These are phyloP conservation scores for Lodderomyces orthopsilosis DNA, from an alignment of 1,139 yeast genomes.

Conservation along the genomic window DNA sequence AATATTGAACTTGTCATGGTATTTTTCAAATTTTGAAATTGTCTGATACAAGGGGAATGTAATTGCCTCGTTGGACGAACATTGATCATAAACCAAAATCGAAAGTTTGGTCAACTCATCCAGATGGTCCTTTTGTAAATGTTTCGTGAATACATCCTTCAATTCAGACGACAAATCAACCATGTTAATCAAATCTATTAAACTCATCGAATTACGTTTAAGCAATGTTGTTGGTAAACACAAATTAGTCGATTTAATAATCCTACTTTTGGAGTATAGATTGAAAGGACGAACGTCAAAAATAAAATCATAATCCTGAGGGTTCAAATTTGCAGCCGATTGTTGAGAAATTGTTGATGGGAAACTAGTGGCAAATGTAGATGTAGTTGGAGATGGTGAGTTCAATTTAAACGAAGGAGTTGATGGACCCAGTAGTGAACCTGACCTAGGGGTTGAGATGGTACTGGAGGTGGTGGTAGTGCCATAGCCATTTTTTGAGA, in stretches of 20 bases:
- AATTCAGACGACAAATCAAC: slow-evolving; percentile 21
- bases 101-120: slow-evolving; percentile 14
- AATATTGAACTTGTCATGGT: slow-evolving; percentile 25
- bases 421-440: slow-evolving; percentile 3
- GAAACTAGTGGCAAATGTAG: slow-evolving; percentile 9
- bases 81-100: slow-evolving; percentile 53
- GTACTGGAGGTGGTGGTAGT: background rate
- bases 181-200: slow-evolving; percentile 30
- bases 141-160: slow-evolving; percentile 4
- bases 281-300: slow-evolving; percentile 41
- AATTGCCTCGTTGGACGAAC: slow-evolving; percentile 25
- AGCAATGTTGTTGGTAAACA: slow-evolving; percentile 44
- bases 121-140: slow-evolving; percentile 3
- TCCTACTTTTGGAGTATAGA: slow-evolving; percentile 27
- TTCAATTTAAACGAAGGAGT: slow-evolving; percentile 1
- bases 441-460: slow-evolving; percentile 2
- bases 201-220: slow-evolving; percentile 33
- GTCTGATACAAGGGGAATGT: slow-evolving; percentile 42
- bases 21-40: slow-evolving; percentile 34
- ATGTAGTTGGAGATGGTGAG: slow-evolving; percentile 11
- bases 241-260: slow-evolving; percentile 31
- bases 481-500: background rate
- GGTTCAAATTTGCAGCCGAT: background rate
- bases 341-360: slow-evolving; percentile 9
- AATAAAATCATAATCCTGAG: slow-evolving; percentile 17